Conservation (phyloP, 2,329 filamentous ascomycete species). For the Microdochium nivale region DNA sequence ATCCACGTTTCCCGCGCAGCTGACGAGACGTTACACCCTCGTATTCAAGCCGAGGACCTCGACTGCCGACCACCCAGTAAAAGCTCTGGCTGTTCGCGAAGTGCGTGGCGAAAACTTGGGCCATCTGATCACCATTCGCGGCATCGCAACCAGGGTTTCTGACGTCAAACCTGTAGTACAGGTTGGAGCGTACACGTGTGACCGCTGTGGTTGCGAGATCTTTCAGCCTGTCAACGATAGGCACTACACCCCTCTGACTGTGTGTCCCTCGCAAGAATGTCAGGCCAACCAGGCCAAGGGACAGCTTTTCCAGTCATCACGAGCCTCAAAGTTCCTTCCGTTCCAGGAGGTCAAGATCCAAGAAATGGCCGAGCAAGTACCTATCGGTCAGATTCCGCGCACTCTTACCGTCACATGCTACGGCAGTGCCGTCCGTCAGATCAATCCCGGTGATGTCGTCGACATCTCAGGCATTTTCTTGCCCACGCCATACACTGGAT, state of each 20-base stretch:
- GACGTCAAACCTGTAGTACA: conserved; percentile 97
- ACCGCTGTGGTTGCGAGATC: conserved; percentile 92
- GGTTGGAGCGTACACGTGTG: conserved; percentile 96
- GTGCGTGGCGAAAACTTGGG: conserved; percentile 90
- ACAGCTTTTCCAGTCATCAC: conserved; percentile 87
- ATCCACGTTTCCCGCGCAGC: conserved; percentile 80
- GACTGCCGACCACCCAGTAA: conserved; percentile 52
- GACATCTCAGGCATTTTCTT: conserved; percentile 94
- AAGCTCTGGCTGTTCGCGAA: conserved; percentile 79
- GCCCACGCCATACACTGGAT: conserved; percentile 96
- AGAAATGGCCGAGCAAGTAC: conserved; percentile 98
- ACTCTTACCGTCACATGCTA: conserved; percentile 85
- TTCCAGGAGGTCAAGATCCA: conserved; percentile 99
- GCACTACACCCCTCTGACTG: conserved; percentile 77
- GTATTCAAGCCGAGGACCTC: conserved; percentile 90
- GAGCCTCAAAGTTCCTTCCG: conserved; percentile 91
- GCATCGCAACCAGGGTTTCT: conserved; percentile 89
- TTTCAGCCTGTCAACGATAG: conserved; percentile 93
- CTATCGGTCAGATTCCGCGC: conserved; percentile 92
- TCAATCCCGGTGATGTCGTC: conserved; percentile 90
- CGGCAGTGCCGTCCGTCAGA: conserved; percentile 73
- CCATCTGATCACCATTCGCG: conserved; percentile 85
- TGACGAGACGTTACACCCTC: conserved; percentile 88
- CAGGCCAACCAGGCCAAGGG: conserved; percentile 85
- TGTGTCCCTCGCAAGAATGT: conserved; percentile 88